These are phyloP conservation scores for Rhipidocladum racemiflorum DNA, from an alignment of 176 grass and related monocot genomes.

Conservation along the genomic window DNA sequence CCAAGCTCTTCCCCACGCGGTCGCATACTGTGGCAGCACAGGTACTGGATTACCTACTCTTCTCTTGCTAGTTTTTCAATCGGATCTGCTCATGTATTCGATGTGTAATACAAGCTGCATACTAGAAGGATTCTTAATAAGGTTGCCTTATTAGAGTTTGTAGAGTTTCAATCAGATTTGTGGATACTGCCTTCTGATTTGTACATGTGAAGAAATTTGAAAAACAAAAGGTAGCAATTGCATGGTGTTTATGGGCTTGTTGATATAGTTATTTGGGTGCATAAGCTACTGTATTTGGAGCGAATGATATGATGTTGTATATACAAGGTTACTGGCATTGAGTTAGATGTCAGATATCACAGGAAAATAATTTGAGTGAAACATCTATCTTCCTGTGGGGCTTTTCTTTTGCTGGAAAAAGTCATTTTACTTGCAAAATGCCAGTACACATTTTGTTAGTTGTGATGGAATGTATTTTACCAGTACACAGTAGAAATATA, in stretches of 20 bases:
- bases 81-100: neutral
- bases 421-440: neutral
- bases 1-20: constrained; percentile 97
- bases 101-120: neutral
- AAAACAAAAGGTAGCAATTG: neutral
- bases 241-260: neutral
- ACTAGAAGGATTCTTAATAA: neutral
- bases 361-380: neutral
- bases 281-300: neutral
- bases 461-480: neutral
- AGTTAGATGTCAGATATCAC: neutral
- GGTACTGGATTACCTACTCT: constrained; percentile 22
- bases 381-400: neutral
- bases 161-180: neutral
- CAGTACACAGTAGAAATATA: neutral
- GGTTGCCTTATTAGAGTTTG: neutral
- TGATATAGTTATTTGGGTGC: neutral
- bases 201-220: neutral
- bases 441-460: neutral
- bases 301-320: neutral
- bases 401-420: neutral
- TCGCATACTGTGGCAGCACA: constrained; percentile 93
- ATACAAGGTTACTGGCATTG: neutral
- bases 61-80: neutral
- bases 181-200: neutral